A percentile compares a stretch with the other conserved stretches of the same genome.
These are phyloP conservation scores for Ogataea henricii DNA, from an alignment of 805 yeast genomes.

Conservation along the genomic window DNA sequence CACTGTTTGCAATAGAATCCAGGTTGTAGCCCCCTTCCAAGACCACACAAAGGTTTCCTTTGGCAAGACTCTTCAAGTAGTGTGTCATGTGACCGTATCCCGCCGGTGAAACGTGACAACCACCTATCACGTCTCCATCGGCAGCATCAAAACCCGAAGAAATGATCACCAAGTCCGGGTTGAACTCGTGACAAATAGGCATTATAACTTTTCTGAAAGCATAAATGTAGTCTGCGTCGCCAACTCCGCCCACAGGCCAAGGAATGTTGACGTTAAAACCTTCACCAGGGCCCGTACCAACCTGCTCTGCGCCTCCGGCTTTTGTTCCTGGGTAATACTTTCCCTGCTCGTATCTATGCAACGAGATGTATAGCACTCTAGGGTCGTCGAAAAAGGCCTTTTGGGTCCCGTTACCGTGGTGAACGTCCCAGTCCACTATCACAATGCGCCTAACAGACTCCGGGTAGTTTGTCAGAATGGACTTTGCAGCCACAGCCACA, in stretches of 20 bases:
- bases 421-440: slow-evolving; percentile 96
- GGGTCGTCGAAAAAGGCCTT: slow-evolving; percentile 88
- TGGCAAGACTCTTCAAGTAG: slow-evolving; percentile 80
- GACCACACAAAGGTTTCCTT: slow-evolving; percentile 85
- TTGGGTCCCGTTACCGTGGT: slow-evolving; percentile 99
- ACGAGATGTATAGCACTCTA: slow-evolving; percentile 83
- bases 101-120: slow-evolving; percentile 92
- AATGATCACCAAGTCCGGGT: slow-evolving; percentile 89
- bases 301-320: slow-evolving; percentile 78
- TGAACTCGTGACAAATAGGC: slow-evolving; percentile 87
- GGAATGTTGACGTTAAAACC: slow-evolving; percentile 91
- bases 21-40: slow-evolving; percentile 96
- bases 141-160: slow-evolving; percentile 99
- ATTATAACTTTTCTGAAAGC: slow-evolving; percentile 84
- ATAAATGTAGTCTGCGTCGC: slow-evolving; percentile 92
- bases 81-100: slow-evolving; percentile 98
- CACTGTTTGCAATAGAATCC: slow-evolving; percentile 87
- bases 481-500: slow-evolving; percentile 95
- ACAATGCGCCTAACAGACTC: slow-evolving; percentile 83
- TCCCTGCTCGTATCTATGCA: slow-evolving; percentile 92
- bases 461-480: slow-evolving; percentile 78
- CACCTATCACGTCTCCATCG: slow-evolving; percentile 95
- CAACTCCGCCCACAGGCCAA: slow-evolving; percentile 89
- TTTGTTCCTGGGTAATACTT: slow-evolving; percentile 92
- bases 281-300: slow-evolving; percentile 83